A percentile compares a stretch with the other conserved stretches of the same genome.
phyloP scores from a whole-genome alignment of 768 basidiomycete genomes.

The Ramaria sp. region DNA sequence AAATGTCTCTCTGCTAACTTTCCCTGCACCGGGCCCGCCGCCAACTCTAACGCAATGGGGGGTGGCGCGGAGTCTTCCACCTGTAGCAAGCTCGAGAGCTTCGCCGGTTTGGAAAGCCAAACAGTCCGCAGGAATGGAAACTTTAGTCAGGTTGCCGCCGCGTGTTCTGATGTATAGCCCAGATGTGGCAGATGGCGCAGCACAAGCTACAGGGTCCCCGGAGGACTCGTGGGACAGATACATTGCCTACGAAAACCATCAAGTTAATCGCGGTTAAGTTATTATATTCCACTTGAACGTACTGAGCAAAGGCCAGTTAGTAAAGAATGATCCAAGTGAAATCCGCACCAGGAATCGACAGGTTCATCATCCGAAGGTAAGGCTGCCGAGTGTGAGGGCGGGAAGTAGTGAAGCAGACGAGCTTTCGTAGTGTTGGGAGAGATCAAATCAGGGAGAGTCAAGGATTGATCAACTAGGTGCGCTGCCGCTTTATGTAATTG shows the following conservation, averaged over 20 bases:
- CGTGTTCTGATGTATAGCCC: slow-evolving; percentile 90
- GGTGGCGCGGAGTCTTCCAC: slow-evolving; percentile 72
- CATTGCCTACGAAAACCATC: slow-evolving; percentile 56
- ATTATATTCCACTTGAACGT: slow-evolving; percentile 8
- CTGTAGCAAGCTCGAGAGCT: slow-evolving; percentile 84
- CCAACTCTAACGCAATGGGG: slow-evolving; percentile 90
- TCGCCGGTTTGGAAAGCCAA: slow-evolving; percentile 97
- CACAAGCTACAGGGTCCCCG: slow-evolving; percentile 35
- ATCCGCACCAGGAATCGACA: slow-evolving; percentile 89
- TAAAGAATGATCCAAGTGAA: slow-evolving; percentile 85
- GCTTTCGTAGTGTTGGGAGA: slow-evolving; percentile 83
- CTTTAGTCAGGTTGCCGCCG: slow-evolving; percentile 67
- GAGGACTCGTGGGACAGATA: slow-evolving; percentile 48
- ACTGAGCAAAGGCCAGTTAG: slow-evolving; percentile 91
- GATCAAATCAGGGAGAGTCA: slow-evolving; percentile 67
- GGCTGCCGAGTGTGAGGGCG: slow-evolving; percentile 37
- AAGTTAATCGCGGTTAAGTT: background rate
- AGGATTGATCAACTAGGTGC: slow-evolving; percentile 51
- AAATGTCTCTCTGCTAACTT: slow-evolving; percentile 77
- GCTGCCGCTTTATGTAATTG: slow-evolving; percentile 38
- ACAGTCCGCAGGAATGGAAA: slow-evolving; percentile 75
- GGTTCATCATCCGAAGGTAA: slow-evolving; percentile 43
- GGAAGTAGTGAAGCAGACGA: slow-evolving; percentile 93
- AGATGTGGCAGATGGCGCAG: slow-evolving; percentile 62
- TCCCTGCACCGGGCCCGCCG: slow-evolving; percentile 29